phyloP scores from a whole-genome alignment of 345 rosid species.

The Euphorbia tirucalli region DNA sequence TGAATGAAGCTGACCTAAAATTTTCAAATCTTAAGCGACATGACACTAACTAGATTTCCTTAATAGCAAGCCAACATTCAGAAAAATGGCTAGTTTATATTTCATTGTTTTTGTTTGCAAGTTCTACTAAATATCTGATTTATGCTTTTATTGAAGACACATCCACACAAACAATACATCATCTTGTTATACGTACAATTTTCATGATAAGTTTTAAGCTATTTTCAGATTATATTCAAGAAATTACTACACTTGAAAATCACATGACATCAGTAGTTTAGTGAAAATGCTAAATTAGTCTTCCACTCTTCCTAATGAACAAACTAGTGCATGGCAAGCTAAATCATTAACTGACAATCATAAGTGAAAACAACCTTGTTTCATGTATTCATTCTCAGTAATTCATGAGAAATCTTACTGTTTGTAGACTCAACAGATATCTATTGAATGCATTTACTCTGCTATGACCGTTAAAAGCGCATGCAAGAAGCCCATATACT shows the following conservation, averaged over 20 bases:
- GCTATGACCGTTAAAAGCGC: background rate
- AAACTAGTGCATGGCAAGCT: background rate
- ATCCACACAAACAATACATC: background rate
- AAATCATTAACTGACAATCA: background rate
- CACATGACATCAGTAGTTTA: background rate
- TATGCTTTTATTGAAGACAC: background rate
- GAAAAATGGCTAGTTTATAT: background rate
- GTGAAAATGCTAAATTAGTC: background rate
- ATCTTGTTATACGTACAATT: background rate
- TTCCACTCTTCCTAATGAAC: background rate
- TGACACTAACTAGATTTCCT: background rate
- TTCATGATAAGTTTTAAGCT: background rate
- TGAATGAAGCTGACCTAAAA: background rate
- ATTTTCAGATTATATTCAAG: background rate
- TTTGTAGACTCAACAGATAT: background rate
- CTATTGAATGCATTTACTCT: background rate
- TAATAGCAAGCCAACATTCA: background rate
- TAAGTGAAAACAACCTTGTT: background rate
- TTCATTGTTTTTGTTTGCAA: background rate
- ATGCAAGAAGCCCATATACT: background rate
- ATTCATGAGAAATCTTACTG: background rate
- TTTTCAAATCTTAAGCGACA: background rate
- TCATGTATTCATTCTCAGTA: background rate
- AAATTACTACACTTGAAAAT: background rate
- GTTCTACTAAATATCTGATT: background rate